Base-by-base conservation (phyloP, 352 stramenopile genomes). In the Lagenidium sp. region DNA sequence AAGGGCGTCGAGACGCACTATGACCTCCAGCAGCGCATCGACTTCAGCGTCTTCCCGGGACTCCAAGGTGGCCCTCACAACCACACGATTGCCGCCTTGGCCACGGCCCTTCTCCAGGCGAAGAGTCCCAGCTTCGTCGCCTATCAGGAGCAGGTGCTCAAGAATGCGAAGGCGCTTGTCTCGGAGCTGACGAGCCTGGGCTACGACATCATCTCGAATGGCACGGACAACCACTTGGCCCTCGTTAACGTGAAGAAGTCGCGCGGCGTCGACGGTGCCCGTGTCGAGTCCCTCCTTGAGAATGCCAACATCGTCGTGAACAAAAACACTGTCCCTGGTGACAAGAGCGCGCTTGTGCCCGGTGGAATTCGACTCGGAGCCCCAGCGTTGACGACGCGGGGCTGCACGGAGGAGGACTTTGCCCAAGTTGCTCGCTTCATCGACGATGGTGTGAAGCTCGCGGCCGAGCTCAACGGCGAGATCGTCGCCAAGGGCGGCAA, bases 21-120 rank as follows among this genome's bases (percentile, higher is more conserved):
- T 64, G 95, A 99, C 70, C 59, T 99, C 21, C 95, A 99, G 67
- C 79, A 97, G 44, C 97, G 97, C 64, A 99, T 99, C 61, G 98
- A 99, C 65, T 99, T 99, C 66, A 73, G 95, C 15, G 97, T 99
- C 25, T 99, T 99, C 74, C 97, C 97, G 4, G 96, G 93, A 7
- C 80, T 98, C 19, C 96, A 99, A 70, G 97, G 97, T 37, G 97
- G 97, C 40, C 97, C 97, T 15, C 97, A 99, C 78, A 99, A 99
- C 81, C 97, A 99, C 76, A 99, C 95, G 21, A 99, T 99, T 68
- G 80, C 95, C n/a, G 97, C 96, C 11, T 73, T 99, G 11, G 94
- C 96, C 13, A 99, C 96, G 40, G 95, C 93, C 37, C 68, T 99
- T 21, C 96, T 98, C 53, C 96, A 99, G 68, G 95, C 87, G 4